Evolutionary conservation across 768 basidiomycete genomes (phyloP), one percentile per base, ranked within the genome.

Genomic region (Tulasnella sp.): DNA sequence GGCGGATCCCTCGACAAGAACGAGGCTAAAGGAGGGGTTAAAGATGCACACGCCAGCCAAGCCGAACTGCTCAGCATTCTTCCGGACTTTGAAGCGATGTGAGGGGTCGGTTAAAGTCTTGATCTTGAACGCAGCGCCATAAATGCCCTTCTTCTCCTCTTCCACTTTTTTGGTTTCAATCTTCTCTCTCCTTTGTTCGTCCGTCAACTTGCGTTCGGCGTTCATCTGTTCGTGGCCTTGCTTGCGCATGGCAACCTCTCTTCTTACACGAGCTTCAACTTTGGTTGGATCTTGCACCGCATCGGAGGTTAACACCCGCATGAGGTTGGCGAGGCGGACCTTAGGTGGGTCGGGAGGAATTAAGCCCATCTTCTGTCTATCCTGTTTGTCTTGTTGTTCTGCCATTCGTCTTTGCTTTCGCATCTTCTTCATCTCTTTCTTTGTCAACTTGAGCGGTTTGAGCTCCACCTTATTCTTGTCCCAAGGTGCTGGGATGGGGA

Each of bases 391-490:
- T 86, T 98, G 93, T 81, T 97, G 85, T 83, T 96, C 96, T 16
- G 93, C 93, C 84, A 94, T 92, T 72, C 97, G 89, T 77, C 93
- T 89, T 84, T 96, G 91, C 86, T 95, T 95, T 83, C 98, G 87
- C 92, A 98, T 93, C 90, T 99, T 99, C 92, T 98, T 99, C 89
- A 94, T 93, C 83, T 98, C 96, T 92, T 95, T 99, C 87, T 93
- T 94, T 4, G 97, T 99, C 81, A 99, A 86, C 90, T 95, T 98
- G 83, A 98, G 86, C 2, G 96, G 93, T 84, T 97, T 95, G 78
- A 94, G 85, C n/a, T 88, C 89, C 6, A 89, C 88, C 84, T 93
- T 92, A 84, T 91, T 92, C 88, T 96, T 96, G 82, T 97, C 96
- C 28, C 91, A 91, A 16, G 95, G 95, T 3, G 94, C 94, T 73